A percentile compares a stretch with the other conserved stretches of the same genome.
phyloP scores from a whole-genome alignment of 2,329 filamentous ascomycete species.

The Catunica adiposa region DNA sequence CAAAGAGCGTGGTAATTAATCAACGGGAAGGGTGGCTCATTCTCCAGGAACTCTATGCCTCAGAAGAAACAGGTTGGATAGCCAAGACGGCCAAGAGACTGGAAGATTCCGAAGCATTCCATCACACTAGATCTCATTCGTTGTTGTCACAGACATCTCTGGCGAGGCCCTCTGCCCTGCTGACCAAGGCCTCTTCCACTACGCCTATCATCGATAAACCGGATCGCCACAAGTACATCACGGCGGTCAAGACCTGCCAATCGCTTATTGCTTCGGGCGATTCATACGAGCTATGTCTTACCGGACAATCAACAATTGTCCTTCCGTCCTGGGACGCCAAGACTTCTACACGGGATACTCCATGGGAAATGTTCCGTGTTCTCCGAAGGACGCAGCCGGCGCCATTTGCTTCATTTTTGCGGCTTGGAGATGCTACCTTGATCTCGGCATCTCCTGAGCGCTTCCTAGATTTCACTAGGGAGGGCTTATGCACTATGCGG shows the following conservation, averaged over 20 bases:
- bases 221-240: conserved; percentile 38
- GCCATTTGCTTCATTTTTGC: conserved; percentile 70
- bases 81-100: not conserved
- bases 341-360: conserved; percentile 20
- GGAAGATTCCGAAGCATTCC: conserved; percentile 19
- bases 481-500: conserved; percentile 56
- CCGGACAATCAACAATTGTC: conserved; percentile 52
- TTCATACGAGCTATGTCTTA: conserved; percentile 76
- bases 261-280: conserved; percentile 57
- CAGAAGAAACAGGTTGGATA: conserved; percentile 14
- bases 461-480: conserved; percentile 46
- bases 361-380: conserved; percentile 55
- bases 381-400: conserved; percentile 60
- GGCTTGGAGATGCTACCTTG: conserved; percentile 52
- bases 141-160: not conserved
- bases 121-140: not conserved
- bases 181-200: not conserved
- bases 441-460: conserved; percentile 78
- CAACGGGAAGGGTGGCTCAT: conserved; percentile 44
- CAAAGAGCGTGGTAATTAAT: conserved; percentile 62
- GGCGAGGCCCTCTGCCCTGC: not conserved
- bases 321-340: conserved; percentile 20
- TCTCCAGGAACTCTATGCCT: conserved; percentile 49
- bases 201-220: conserved; percentile 23
- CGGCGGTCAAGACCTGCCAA: conserved; percentile 53